These are phyloP conservation scores for Chaetomium olivaceum DNA, from an alignment of 2,329 filamentous ascomycete genomes.

Conservation along the genomic window DNA sequence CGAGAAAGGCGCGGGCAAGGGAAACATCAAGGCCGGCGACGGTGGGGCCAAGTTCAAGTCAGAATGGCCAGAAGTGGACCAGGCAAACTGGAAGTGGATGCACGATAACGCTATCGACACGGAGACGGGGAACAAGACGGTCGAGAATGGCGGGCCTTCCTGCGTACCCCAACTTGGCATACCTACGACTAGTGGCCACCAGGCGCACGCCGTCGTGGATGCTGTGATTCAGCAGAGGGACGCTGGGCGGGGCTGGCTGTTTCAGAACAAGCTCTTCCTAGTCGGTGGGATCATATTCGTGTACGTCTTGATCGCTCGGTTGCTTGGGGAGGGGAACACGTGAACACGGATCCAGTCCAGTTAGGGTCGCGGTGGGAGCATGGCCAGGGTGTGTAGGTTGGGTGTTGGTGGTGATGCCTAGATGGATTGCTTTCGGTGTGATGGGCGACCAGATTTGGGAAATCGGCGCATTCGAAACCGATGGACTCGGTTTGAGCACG, in stretches of 20 bases:
- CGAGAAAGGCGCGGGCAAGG: constrained; percentile 57
- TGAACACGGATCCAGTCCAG: constrained; percentile 4
- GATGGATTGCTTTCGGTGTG: background rate
- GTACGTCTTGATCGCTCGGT: constrained; percentile 78
- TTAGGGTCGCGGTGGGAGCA: background rate
- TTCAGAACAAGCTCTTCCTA: constrained; percentile 75
- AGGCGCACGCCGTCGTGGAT: constrained; percentile 73
- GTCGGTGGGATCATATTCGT: constrained; percentile 70
- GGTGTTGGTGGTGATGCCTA: background rate
- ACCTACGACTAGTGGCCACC: constrained; percentile 61
- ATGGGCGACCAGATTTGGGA: background rate
- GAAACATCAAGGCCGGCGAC: constrained; percentile 87
- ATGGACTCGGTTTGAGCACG: background rate
- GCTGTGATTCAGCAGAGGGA: constrained; percentile 73
- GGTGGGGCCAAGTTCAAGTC: constrained; percentile 85
- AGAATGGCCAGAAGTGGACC: constrained; percentile 88
- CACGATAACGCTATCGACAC: constrained; percentile 77
- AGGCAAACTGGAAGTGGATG: constrained; percentile 92
- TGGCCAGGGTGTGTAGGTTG: background rate
- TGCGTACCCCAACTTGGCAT: constrained; percentile 60
- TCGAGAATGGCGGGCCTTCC: constrained; percentile 42
- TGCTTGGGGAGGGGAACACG: constrained; percentile 56
- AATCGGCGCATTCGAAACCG: background rate
- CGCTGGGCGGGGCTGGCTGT: constrained; percentile 79
- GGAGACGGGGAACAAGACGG: constrained; percentile 64